phyloP scores from a whole-genome alignment of 495 filamentous ascomycete species.

The Lindgomyces ingoldianus region DNA sequence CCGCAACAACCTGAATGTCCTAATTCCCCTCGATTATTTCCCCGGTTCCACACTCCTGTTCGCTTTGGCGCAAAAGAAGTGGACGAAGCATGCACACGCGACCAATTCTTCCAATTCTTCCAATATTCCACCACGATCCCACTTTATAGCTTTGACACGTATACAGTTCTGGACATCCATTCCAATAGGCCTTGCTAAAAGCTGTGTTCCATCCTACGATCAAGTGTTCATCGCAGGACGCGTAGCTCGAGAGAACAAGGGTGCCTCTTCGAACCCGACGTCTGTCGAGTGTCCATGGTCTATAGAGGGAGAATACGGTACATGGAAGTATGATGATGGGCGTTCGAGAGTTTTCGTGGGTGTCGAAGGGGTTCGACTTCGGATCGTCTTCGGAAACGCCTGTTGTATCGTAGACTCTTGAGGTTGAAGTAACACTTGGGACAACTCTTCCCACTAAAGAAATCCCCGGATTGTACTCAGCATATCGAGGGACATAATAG shows the following conservation, averaged over 20 bases:
- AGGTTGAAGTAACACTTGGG: conserved; percentile 23
- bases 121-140: conserved; percentile 30
- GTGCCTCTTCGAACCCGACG: conserved; percentile 13
- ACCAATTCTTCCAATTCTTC: conserved; percentile 26
- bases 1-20: conserved; percentile 23
- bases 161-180: conserved; percentile 12
- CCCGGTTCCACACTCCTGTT: conserved; percentile 25
- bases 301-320: conserved; percentile 30
- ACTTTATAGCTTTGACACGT: conserved; percentile 35
- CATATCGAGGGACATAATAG: conserved; percentile 14
- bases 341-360: not conserved
- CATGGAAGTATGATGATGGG: not conserved
- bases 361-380: not conserved
- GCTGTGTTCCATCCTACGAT: conserved; percentile 35
- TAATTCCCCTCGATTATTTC: not conserved
- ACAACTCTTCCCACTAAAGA: conserved; percentile 1
- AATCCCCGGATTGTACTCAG: not conserved
- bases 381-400: not conserved
- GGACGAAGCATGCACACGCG: not conserved
- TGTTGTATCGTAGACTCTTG: conserved; percentile 10
- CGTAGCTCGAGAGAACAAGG: conserved; percentile 31
- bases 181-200: conserved; percentile 20
- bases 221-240: conserved; percentile 31
- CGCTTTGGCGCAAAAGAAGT: conserved; percentile 4
- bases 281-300: conserved; percentile 31